These are phyloP conservation scores for Aspergillus japonicus DNA, from an alignment of 2,329 filamentous ascomycete genomes.

Conservation along the genomic window DNA sequence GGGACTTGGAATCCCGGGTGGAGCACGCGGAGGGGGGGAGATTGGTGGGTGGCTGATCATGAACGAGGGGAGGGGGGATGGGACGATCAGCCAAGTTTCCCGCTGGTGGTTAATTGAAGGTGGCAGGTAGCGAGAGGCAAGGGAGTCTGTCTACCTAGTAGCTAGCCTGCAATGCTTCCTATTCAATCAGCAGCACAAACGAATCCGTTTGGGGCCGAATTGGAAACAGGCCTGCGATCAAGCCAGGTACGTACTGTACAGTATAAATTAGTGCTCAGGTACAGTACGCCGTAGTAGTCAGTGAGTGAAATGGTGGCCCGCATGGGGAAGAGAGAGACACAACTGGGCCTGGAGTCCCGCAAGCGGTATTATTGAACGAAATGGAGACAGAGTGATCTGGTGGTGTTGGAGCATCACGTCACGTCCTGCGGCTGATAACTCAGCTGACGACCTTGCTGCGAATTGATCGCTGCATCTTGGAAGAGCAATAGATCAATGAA, in stretches of 20 bases:
- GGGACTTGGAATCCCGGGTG: not conserved
- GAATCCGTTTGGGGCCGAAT: slow-evolving; percentile 1
- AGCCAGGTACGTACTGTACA: not conserved
- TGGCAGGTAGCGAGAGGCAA: not conserved
- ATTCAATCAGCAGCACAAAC: not conserved
- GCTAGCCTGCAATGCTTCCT: not conserved
- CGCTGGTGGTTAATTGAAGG: not conserved
- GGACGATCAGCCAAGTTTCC: slow-evolving; percentile 3
- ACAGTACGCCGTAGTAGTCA: not conserved
- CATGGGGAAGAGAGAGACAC: not conserved
- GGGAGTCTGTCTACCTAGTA: not conserved
- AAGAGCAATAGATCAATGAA: not conserved
- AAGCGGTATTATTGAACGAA: not conserved
- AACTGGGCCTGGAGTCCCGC: not conserved
- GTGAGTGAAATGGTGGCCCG: not conserved
- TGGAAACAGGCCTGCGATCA: slow-evolving; percentile 3
- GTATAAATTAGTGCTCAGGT: no score
- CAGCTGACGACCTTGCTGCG: not conserved
- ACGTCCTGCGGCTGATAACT: not conserved
- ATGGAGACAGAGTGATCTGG: not conserved
- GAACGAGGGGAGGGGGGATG: not conserved
- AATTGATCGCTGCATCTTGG: not conserved
- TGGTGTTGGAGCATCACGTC: not conserved
- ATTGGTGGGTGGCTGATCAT: not conserved
- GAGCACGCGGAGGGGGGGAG: not conserved